phyloP scores from a whole-genome alignment of 2,329 filamentous ascomycete species.

The Dothistroma septosporum region DNA sequence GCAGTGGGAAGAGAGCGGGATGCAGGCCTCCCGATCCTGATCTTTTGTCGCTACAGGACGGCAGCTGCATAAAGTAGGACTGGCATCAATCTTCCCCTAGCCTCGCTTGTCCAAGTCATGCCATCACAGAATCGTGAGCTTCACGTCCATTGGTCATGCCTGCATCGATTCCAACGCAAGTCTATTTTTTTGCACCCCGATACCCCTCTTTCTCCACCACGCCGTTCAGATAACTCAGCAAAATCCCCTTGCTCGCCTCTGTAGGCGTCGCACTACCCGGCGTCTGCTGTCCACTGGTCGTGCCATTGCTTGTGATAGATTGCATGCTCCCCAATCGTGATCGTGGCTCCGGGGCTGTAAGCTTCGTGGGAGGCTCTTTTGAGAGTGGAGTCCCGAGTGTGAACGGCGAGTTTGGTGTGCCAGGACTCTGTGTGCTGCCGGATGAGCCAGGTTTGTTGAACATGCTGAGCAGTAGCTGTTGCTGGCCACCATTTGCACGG shows the following conservation, averaged over 20 bases:
- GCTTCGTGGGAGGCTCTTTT: conserved; percentile 8
- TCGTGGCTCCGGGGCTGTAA: conserved; percentile 14
- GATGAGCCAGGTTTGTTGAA: conserved; percentile 24
- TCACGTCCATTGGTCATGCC: neutral
- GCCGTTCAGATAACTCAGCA: conserved; percentile 36
- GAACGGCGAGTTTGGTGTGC: conserved; percentile 33
- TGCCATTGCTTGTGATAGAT: conserved; percentile 21
- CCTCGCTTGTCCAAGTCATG: neutral
- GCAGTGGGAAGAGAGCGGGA: too few relatives aligned
- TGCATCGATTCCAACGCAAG: neutral
- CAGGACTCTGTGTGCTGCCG: conserved; percentile 21
- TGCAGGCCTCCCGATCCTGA: too few relatives aligned
- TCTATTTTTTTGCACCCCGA: conserved; percentile 3
- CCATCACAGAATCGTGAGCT: neutral
- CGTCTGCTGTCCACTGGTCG: conserved; percentile 19
- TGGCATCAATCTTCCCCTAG: too few relatives aligned
- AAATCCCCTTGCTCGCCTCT: conserved; percentile 35
- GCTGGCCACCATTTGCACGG: conserved; percentile 8
- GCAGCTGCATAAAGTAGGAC: too few relatives aligned
- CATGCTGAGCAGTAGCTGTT: conserved; percentile 28
- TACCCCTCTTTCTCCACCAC: conserved; percentile 34
- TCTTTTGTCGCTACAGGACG: too few relatives aligned
- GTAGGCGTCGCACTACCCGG: conserved; percentile 25
- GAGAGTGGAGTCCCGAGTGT: conserved; percentile 29
- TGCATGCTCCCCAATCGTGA: conserved; percentile 26